These are phyloP conservation scores for Cystobasidium onofrii DNA, from an alignment of 768 basidiomycete species.

Conservation along the genomic window DNA sequence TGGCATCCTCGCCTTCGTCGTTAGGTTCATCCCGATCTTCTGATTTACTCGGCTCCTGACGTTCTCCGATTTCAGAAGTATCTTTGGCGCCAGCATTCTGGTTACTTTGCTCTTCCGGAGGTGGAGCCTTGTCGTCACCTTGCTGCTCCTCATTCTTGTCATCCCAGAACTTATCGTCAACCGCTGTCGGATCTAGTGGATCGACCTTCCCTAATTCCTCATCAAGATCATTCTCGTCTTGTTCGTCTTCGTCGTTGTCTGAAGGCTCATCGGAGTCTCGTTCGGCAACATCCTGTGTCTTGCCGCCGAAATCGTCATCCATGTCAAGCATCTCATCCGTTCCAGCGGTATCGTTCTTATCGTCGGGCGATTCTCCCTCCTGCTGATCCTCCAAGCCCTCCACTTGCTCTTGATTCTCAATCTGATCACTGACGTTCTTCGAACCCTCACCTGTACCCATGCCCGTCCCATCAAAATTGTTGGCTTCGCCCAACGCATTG, in stretches of 20 bases:
- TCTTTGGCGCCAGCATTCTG: slow-evolving; percentile 42
- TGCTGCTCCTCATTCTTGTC: slow-evolving; percentile 50
- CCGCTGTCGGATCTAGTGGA: slow-evolving; percentile 66
- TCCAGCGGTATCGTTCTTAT: slow-evolving; percentile 48
- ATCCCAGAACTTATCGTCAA: slow-evolving; percentile 94
- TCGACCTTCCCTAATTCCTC: slow-evolving; percentile 78
- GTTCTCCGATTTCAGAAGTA: slow-evolving; percentile 46
- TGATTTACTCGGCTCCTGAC: slow-evolving; percentile 45
- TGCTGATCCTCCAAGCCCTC: slow-evolving; percentile 65
- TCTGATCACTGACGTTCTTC: slow-evolving; percentile 85
- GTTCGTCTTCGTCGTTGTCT: slow-evolving; percentile 50
- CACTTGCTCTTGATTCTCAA: slow-evolving; percentile 91
- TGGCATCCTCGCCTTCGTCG: slow-evolving; percentile 53
- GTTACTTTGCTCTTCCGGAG: slow-evolving; percentile 41
- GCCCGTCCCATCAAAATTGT: slow-evolving; percentile 61
- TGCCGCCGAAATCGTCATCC: slow-evolving; percentile 51
- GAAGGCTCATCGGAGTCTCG: slow-evolving; percentile 44
- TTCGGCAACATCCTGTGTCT: slow-evolving; percentile 64
- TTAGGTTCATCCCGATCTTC: slow-evolving; percentile 46
- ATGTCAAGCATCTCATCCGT: slow-evolving; percentile 50
- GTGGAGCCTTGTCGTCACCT: slow-evolving; percentile 43
- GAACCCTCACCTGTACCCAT: slow-evolving; percentile 77
- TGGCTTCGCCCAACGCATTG: slow-evolving; percentile 48
- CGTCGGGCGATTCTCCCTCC: slow-evolving; percentile 45
- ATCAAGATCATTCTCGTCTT: slow-evolving; percentile 60